These are phyloP conservation scores for Malus domestica DNA, from an alignment of 306 rosid genomes.

Conservation along the genomic window ASM211411v1 NC_041794.1:4124501-4125000, in stretches of 20 bases:
- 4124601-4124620: background rate
- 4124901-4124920: too few species aligned
- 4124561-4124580: background rate
- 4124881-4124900: background rate
- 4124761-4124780: conserved; percentile 37
- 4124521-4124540: background rate
- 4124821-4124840: background rate
- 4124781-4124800: conserved; percentile 49
- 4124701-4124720: conserved; percentile 54
- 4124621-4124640: background rate
- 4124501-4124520: background rate
- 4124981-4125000: background rate
- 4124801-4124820: conserved; percentile 79
- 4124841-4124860: background rate
- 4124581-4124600: background rate
- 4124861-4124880: background rate
- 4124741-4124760: conserved; percentile 33
- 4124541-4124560: background rate
- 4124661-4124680: conserved; percentile 57
- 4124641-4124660: conserved; percentile 53
- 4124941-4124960: background rate
- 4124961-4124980: background rate
- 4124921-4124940: background rate
- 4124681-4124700: conserved; percentile 74
- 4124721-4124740: conserved; percentile 49